Evolutionary conservation across 306 rosid genomes (phyloP).

Genomic region (Dalbergia cultrata): DNA sequence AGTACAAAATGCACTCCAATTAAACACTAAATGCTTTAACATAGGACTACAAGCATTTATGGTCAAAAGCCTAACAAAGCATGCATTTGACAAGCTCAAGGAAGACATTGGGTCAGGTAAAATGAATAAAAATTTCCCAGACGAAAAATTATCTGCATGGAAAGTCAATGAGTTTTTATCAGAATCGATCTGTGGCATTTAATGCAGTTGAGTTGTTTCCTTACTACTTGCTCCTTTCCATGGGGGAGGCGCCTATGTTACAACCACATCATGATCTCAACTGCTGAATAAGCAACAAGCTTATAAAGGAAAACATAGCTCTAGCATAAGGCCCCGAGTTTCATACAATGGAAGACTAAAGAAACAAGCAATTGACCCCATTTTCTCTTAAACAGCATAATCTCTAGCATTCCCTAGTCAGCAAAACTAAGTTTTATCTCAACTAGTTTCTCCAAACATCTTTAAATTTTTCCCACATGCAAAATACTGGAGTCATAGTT

Average conservation of each 20-base stretch:
- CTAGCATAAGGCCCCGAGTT: not conserved
- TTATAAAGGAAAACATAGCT: not conserved
- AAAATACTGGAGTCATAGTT: too few relatives aligned
- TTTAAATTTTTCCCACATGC: too few relatives aligned
- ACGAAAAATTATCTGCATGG: not conserved
- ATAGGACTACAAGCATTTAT: not conserved
- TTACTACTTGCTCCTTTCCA: not conserved
- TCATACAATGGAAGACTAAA: not conserved
- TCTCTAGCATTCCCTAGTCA: not conserved
- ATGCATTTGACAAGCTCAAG: not conserved
- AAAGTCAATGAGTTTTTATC: not conserved
- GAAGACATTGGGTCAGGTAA: not conserved
- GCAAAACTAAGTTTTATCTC: not conserved
- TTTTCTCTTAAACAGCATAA: not conserved
- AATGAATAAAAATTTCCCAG: not conserved
- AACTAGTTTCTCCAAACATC: not conserved
- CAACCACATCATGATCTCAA: not conserved
- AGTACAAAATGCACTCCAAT: not conserved
- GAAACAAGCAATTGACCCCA: not conserved
- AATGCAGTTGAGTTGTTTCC: not conserved
- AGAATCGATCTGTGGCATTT: not conserved
- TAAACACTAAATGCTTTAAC: not conserved
- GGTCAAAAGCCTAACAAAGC: not conserved
- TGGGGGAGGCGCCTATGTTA: not conserved
- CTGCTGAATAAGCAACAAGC: not conserved